Percentiles rank a stretch among this genome's conserved stretches.
Conservation (phyloP, 2,329 filamentous ascomycete species). For the Botrytis hyacinthi region DNA sequence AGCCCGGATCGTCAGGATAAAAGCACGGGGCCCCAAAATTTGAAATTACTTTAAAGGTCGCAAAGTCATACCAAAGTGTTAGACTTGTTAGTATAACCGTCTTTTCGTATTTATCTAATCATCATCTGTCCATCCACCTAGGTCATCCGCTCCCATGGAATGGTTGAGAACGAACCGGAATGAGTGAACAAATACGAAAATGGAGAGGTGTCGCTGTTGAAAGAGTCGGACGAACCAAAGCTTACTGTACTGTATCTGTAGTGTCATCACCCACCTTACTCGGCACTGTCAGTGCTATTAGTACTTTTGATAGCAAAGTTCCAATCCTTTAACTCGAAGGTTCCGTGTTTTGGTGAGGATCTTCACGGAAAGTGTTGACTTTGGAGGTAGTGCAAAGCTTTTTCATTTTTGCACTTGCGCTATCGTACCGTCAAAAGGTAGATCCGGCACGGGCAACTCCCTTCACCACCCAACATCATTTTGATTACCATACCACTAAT, state of each 20-base stretch:
- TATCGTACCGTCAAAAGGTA: conserved; percentile 5
- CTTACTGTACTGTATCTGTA: conserved; percentile 10
- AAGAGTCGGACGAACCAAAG: conserved; percentile 7
- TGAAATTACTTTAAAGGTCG: background rate
- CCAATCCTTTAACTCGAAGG: background rate
- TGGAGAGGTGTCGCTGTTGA: conserved; percentile 2
- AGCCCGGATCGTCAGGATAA: background rate
- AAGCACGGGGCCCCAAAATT: background rate
- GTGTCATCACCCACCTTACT: background rate
- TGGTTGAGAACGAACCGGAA: background rate
- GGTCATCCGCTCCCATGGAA: background rate
- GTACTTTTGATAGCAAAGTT: conserved; percentile 4
- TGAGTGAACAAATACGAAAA: background rate
- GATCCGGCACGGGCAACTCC: background rate
- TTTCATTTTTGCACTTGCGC: background rate
- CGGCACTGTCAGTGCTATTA: background rate
- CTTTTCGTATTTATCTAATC: background rate
- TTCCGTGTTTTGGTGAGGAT: conserved; percentile 11
- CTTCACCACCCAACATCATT: background rate
- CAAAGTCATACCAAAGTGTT: conserved; percentile 13
- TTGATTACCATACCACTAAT: background rate
- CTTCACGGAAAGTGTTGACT: conserved; percentile 14
- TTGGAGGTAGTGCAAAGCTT: conserved; percentile 3
- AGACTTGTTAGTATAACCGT: conserved; percentile 9
- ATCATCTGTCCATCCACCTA: background rate